Percentiles rank a stretch among this genome's conserved stretches.
phyloP scores from a whole-genome alignment of 169 alveolate genomes.

The Eimeria praecox region DNA sequence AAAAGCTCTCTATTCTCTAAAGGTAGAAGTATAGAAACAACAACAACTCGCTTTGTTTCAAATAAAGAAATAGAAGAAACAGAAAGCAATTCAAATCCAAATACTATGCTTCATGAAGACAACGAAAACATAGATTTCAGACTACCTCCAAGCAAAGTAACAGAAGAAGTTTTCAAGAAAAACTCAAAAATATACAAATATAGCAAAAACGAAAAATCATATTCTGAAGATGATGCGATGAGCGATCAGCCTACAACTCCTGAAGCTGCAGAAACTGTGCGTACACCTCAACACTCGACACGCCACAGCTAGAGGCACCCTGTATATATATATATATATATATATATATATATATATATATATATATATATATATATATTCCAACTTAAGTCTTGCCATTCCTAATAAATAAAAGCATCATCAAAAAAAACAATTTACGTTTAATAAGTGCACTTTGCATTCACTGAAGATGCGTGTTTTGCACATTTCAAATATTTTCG shows the following conservation, averaged over 20 bases:
- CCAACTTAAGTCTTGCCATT: neutral
- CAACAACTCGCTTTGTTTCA: neutral
- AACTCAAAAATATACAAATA: neutral
- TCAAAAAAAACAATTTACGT: too few species aligned
- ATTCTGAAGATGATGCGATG: neutral
- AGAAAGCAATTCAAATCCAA: neutral
- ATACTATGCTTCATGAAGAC: neutral
- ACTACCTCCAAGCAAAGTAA: conserved; percentile 17
- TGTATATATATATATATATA: neutral
- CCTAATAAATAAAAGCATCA: too few species aligned
- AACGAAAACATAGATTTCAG: neutral
- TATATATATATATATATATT: too few species aligned
- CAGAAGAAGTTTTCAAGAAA: neutral
- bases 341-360: too few species aligned
- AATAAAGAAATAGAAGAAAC: neutral
- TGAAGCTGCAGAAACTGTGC: neutral
- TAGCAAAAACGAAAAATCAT: neutral
- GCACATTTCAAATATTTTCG: neutral
- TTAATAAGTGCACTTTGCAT: too few species aligned
- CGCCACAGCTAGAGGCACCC: neutral
- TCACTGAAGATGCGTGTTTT: too few species aligned
- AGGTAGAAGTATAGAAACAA: neutral
- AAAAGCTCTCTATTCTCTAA: conserved; percentile 23
- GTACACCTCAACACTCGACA: conserved; percentile 1
- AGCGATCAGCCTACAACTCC: conserved; percentile 7